phyloP scores from a whole-genome alignment of 768 basidiomycete species.

The Phlegmacium glaucopus region DNA sequence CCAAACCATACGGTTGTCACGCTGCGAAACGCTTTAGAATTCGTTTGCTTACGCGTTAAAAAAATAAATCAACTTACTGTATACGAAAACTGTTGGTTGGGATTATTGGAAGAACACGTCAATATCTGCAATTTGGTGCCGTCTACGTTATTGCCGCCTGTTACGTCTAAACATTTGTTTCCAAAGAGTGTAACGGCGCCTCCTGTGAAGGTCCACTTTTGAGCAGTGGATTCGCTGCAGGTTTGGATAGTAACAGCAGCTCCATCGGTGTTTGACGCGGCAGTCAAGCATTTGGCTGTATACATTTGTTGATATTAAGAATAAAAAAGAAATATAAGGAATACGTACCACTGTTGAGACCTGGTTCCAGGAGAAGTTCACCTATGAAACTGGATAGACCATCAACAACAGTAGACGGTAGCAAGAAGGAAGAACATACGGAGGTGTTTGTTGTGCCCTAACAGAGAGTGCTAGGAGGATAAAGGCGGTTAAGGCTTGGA shows the following conservation, averaged over 20 bases:
- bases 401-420: no score
- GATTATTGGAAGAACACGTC: constrained; percentile 37
- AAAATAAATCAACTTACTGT: constrained; percentile 24
- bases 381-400: constrained; percentile 34
- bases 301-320: no score
- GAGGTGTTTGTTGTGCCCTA: constrained; percentile 29
- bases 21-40: constrained; percentile 6
- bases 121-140: constrained; percentile 51
- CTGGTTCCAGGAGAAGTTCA: constrained; percentile 41
- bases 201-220: constrained; percentile 46
- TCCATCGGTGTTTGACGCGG: constrained; percentile 45
- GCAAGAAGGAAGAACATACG: constrained; percentile 15
- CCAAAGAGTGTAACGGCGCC: constrained; percentile 42
- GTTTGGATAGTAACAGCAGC: constrained; percentile 44
- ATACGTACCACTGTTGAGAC: constrained; percentile 36
- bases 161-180: constrained; percentile 50
- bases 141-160: constrained; percentile 35
- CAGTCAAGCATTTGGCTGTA: constrained; percentile 50
- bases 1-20: constrained; percentile 43
- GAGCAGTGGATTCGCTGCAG: constrained; percentile 41
- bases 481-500: constrained; percentile 11
- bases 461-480: constrained; percentile 16
- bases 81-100: constrained; percentile 47
- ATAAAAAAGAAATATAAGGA: no score
- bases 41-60: background rate